Base-by-base conservation (phyloP, 176 grass and related monocot genomes). In the Coix lacrymajobi region DNA sequence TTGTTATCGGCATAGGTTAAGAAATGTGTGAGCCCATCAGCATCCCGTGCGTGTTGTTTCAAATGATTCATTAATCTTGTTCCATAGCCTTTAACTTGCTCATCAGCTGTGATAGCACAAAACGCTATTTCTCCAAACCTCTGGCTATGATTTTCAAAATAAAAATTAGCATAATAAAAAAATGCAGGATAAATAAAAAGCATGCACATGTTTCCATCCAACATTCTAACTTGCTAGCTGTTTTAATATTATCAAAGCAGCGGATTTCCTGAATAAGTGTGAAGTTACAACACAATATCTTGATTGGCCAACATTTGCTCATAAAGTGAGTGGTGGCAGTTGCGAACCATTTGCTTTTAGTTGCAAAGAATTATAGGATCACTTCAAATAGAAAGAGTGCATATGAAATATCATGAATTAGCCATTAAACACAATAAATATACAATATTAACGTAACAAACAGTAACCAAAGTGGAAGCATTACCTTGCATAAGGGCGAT, bases 81-180 rank as follows among this genome's bases (percentile, higher is more conserved):
- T 41, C 96, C 96, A 83, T 99, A 99, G n/a, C 96, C 96, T 90
- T 99, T 99, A 56, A 99, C 96, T 96, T 99, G 96, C 72, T 99
- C 93, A 90, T 99, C 96, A 44, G 93, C 89, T 85, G 96, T 99
- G 65, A 99, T 99, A 56, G 96, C 96, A 89, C 93, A 96, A 71
- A 99, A 99, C 66, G 96, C 93, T 90, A 99, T 99, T 78, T 99
- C 97, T 73, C 93, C 97, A 61, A 99, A 99, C 78, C 73, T 96
- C 85, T 99, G 93, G 83, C 97, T 99, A 90, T 52, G 87, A 72
- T 80, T 68, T 72, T 57, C 61, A 72, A 62, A 62, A 80, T 29
- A 64, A 66, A 12, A 76, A 89, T 82, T 62, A 88, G 80, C 34
- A 77, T 20, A 80, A 17, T 14, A 61, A 36, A 73, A 4, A 39